Percentiles rank a stretch among this genome's conserved stretches.
These are phyloP conservation scores for Arbutus unedo DNA, from an alignment of 148 eudicot genomes.

Conservation along the genomic window DNA sequence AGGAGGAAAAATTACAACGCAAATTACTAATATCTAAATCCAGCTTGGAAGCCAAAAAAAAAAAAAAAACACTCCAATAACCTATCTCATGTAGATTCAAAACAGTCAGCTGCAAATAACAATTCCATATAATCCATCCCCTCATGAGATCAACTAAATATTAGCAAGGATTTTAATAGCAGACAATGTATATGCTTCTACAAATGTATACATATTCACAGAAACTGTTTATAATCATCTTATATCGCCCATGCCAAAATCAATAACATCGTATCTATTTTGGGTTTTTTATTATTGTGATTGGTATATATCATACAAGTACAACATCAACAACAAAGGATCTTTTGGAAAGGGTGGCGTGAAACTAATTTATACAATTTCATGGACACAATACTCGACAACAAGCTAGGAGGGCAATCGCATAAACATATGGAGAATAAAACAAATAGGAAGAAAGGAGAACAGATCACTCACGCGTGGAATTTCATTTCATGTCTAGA, in stretches of 20 bases:
- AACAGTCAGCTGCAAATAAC: background rate
- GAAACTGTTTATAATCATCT: background rate
- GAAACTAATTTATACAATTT: constrained; percentile 6
- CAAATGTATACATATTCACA: constrained; percentile 6
- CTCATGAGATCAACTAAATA: background rate
- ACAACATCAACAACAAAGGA: background rate
- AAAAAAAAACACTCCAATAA: background rate
- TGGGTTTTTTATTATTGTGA: background rate
- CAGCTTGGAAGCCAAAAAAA: background rate
- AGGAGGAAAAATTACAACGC: background rate
- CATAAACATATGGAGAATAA: background rate
- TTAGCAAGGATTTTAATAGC: background rate
- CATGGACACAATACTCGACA: background rate
- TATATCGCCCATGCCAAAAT: background rate
- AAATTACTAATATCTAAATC: background rate
- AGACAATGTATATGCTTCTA: background rate
- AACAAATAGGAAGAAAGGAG: background rate
- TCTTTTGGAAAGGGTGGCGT: background rate
- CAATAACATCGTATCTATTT: background rate
- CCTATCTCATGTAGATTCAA: background rate
- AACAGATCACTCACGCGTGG: background rate
- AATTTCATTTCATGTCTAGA: constrained; percentile 1
- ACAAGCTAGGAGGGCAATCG: background rate
- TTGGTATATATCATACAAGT: background rate
- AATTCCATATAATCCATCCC: background rate